Evolutionary conservation across 2,329 filamentous ascomycete species (phyloP).

Genomic region (Sclerotinia trifoliorum): DNA sequence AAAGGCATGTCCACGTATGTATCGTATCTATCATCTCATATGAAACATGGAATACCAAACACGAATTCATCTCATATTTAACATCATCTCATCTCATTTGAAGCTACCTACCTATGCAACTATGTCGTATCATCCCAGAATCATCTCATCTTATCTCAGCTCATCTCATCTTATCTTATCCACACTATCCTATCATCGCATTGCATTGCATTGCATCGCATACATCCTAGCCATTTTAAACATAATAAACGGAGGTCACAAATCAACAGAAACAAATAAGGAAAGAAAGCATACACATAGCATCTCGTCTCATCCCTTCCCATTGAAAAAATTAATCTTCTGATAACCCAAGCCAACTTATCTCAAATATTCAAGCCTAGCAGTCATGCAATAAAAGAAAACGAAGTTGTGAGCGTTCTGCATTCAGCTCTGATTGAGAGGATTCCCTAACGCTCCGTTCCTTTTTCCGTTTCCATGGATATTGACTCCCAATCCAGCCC

Average conservation of each 20-base stretch:
- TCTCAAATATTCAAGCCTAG: not conserved
- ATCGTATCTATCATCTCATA: not conserved
- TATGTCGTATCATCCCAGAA: too few species aligned
- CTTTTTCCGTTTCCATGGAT: not conserved
- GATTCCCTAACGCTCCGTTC: not conserved
- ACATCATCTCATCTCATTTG: too few species aligned
- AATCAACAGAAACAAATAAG: too few species aligned
- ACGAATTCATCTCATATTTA: too few species aligned
- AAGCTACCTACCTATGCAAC: too few species aligned
- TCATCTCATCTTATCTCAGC: too few species aligned
- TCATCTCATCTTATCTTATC: too few species aligned
- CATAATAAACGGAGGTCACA: too few species aligned
- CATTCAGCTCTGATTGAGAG: not conserved
- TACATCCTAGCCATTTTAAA: not conserved
- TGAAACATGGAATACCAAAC: too few species aligned
- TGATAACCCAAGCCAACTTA: not conserved
- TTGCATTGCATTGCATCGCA: not conserved
- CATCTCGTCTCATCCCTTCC: not conserved
- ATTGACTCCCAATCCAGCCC: not conserved
- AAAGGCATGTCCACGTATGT: not conserved
- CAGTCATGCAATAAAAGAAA: not conserved
- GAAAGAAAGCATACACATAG: too few species aligned
- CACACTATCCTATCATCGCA: too few species aligned
- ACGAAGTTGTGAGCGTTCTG: not conserved
- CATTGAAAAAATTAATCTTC: not conserved